A percentile compares a stretch with the other conserved stretches of the same genome.
Conservation (phyloP, 306 rosid genomes). For the Quillaja saponaria region DNA sequence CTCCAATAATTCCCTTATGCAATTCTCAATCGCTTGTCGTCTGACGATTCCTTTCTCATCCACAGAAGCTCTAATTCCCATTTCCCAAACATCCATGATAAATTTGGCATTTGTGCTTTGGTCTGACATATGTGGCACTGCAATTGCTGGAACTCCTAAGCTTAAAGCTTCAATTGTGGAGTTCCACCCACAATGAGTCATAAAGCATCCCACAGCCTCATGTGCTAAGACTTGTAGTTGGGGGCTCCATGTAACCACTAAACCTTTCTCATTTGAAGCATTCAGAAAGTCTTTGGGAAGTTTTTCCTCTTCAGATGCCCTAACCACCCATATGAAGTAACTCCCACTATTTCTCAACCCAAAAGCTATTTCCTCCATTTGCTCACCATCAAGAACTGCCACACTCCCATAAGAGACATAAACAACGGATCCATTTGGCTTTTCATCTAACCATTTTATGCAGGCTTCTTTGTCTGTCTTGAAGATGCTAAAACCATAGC, state of each 20-base stretch:
- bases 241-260: constrained; percentile 19
- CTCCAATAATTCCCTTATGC: neutral
- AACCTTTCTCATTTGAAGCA: constrained; percentile 10
- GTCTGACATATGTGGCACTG: constrained; percentile 1
- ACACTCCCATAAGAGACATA: constrained; percentile 41
- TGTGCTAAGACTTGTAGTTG: constrained; percentile 12
- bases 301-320: constrained; percentile 22
- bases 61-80: constrained; percentile 1
- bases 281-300: constrained; percentile 34
- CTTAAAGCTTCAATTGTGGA: constrained; percentile 11
- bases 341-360: constrained; percentile 18
- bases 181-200: constrained; percentile 28
- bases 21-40: neutral
- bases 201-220: constrained; percentile 19
- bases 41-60: constrained; percentile 3
- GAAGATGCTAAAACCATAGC: constrained; percentile 30
- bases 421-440: constrained; percentile 32
- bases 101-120: constrained; percentile 4
- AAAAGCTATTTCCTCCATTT: constrained; percentile 31
- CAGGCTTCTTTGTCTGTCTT: constrained; percentile 29
- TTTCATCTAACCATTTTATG: constrained; percentile 36
- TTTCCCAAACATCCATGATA: constrained; percentile 9
- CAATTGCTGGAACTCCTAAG: constrained; percentile 10
- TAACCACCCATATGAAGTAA: constrained; percentile 42
- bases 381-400: constrained; percentile 18